Base-by-base conservation (phyloP, 2,329 filamentous ascomycete genomes). In the Cyphellophora europaea region DNA sequence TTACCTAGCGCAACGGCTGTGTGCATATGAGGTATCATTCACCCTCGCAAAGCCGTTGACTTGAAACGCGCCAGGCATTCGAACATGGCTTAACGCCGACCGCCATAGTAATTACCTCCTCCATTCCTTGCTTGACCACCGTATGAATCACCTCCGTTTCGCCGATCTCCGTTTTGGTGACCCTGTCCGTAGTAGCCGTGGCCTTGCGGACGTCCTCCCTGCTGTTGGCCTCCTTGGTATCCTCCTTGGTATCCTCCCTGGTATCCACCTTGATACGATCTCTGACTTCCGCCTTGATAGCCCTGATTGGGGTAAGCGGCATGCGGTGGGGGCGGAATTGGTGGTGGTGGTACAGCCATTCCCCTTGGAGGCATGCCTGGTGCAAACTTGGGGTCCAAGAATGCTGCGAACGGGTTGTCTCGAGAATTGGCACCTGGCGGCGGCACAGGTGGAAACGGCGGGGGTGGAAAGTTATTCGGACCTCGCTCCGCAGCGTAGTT, bases 401-500 rank as follows among this genome's bases (percentile, higher is more conserved):
- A 62, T n/a, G 63, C 63, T 13, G 63, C 63, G 35, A 65, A 66
- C 11, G 63, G 63, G 41, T 66, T 67, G 14, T 59, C 55, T 37
- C 35, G 33, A 10, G 30, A 19, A 31, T 31, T 39, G 15, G 28
- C 32, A 14, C 33, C 35, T 12, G 43, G 44, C 2, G 38, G 36
- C 10, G 30, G 30, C 17, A 32, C 8, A 6, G 30, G 30, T 6
- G 49, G 50, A 11, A 53, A 49, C 4, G 44, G 46, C 8, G 47
- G 41, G 23, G 54, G 51, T 13, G 42, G 32, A 8, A n/a, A n/a
- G 19, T 43, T 40, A 16, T 42, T 16, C 5, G 42, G 46, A 28
- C 50, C 44, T 35, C 50, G 47, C 41, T 53, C 45, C 13, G 47
- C 53, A 21, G 61, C 62, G 52, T 77, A 78, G 43, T 73, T 75